These are phyloP conservation scores for Trichoderma atrobrunneum DNA, from an alignment of 2,329 filamentous ascomycete genomes.

Conservation along the genomic window DNA sequence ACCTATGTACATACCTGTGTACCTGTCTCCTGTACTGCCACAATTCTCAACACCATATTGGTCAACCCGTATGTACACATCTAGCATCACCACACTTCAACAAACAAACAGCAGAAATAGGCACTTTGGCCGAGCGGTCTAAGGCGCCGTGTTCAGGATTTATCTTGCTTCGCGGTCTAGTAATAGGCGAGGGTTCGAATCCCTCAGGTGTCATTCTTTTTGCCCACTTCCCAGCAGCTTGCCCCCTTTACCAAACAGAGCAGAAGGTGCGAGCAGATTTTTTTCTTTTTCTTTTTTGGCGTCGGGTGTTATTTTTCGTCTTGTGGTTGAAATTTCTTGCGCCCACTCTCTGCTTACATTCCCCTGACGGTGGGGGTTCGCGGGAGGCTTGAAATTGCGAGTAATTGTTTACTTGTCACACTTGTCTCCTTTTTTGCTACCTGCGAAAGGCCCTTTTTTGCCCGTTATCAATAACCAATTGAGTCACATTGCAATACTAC, in stretches of 20 bases:
- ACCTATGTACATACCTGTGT: too few relatives aligned
- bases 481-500: not conserved
- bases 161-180: constrained; percentile 26
- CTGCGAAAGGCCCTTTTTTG: not conserved
- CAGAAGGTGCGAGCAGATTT: not conserved
- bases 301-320: not conserved
- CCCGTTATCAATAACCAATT: not conserved
- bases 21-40: not conserved
- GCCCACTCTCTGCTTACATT: not conserved
- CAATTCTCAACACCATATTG: not conserved
- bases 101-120: not conserved
- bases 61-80: not conserved
- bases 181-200: constrained; percentile 34
- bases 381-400: not conserved
- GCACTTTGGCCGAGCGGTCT: constrained; percentile 30
- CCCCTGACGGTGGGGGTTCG: not conserved
- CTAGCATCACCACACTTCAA: not conserved
- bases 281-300: not conserved
- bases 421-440: too few relatives aligned
- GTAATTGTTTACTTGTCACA: not conserved
- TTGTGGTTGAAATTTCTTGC: not conserved
- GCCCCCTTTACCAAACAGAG: not conserved
- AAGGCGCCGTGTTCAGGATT: constrained; percentile 27
- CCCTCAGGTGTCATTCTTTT: constrained; percentile 30
- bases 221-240: too few relatives aligned